Evolutionary conservation across 1,139 yeast genomes (phyloP), one percentile per base, ranked within the genome.

Genomic region (Kurtzmaniella quercitrusa): DNA sequence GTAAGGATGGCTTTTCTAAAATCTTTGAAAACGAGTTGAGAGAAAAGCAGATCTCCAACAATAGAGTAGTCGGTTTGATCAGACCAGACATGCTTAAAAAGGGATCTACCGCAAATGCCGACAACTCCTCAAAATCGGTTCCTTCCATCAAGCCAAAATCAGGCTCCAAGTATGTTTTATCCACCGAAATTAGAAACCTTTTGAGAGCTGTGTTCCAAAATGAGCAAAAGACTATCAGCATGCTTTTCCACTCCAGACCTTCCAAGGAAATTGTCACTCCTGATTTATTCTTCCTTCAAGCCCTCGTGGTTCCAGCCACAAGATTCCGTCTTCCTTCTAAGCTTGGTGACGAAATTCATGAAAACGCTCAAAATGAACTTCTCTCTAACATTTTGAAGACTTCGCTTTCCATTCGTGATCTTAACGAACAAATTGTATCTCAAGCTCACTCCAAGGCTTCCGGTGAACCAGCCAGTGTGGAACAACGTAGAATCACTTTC

Each of bases 261-360:
- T 68, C 67, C 40, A 53, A 71, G 5, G 74, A 71, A 26, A 50
- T 51, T 16, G 79, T 87, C 11, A 68, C 76, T 33, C 85, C 96
- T n/a, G 96, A 93, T 57, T 78, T 88, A 74, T 94, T 93, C 65
- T 94, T 94, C 70, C 75, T 88, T 54, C 91, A 87, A 52, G 80
- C 88, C 5, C 70, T 94, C 46, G 84, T 89, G 42, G 98, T 94
- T 32, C 98, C 99, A 30, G 94, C 98, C 40, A 94, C 98, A 3
- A 78, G 98, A 64, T 94, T 93, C 72, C 79, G 99, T 65, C 77
- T 93, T 51, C 98, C 98, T 14, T 85, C 96, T n/a, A 91, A 91
- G 63, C 74, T 94, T 46, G 98, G 98, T 44, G 98, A 93, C 46
- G 96, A 88, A 61, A 80, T 93, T 49, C 98, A 93, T 62, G 96